These are phyloP conservation scores for Sextonia rubra DNA, from an alignment of 164 flowering plant species.

Conservation along the genomic window DNA sequence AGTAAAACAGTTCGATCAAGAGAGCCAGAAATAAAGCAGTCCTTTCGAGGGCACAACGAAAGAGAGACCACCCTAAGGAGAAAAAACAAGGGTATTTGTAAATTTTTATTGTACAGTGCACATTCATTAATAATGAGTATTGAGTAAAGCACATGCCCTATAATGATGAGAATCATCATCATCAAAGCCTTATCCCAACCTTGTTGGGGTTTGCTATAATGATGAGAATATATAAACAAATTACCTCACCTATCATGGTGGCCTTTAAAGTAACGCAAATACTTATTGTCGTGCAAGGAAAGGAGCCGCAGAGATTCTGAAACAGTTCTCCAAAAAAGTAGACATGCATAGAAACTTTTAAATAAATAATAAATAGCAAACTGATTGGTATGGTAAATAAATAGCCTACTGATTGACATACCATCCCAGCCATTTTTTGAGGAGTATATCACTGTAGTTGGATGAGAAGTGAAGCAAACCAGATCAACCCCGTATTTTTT, in stretches of 20 bases:
- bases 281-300: conserved; percentile 93
- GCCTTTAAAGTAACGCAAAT: conserved; percentile 95
- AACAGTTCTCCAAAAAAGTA: conserved; percentile 14
- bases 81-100: conserved; percentile 2
- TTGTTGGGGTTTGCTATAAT: too few relatives aligned
- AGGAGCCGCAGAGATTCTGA: conserved; percentile 95
- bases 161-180: not conserved
- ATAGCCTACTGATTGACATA: conserved; percentile 25
- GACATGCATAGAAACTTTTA: conserved; percentile 4
- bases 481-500: conserved; percentile 98
- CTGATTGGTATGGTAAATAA: conserved; percentile 19
- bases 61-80: conserved; percentile 83
- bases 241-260: conserved; percentile 85
- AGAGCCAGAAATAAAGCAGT: conserved; percentile 91
- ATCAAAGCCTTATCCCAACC: too few relatives aligned
- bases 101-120: not conserved
- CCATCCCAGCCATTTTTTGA: conserved; percentile 99
- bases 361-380: not conserved
- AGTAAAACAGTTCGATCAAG: conserved; percentile 94
- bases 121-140: not conserved
- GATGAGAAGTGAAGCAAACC: conserved; percentile 92
- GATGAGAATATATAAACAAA: not conserved
- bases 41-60: conserved; percentile 79
- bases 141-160: not conserved
- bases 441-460: conserved; percentile 95